Percentiles rank a stretch among this genome's conserved stretches.
Conservation (phyloP, 2,329 filamentous ascomycete species). For the Aspergillus nomiae region DNA sequence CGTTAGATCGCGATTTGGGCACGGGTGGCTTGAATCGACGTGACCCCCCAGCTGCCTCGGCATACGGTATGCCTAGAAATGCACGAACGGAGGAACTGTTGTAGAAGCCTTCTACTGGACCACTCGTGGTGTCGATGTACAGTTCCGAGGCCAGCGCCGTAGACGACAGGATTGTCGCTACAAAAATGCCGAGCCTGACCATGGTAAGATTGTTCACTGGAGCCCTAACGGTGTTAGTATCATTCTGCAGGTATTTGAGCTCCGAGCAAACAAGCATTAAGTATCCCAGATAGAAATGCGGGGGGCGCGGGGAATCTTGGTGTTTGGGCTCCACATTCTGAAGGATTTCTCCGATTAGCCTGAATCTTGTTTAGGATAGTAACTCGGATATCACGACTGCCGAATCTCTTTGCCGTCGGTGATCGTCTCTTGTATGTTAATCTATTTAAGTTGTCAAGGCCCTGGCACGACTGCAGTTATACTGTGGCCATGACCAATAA, state of each 20-base stretch:
- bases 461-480: too few species aligned
- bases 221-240: not conserved
- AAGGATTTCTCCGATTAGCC: not conserved
- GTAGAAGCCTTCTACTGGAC: slow-evolving; percentile 18
- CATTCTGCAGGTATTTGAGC: not conserved
- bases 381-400: not conserved
- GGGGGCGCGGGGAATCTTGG: not conserved
- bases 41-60: slow-evolving; percentile 45
- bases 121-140: slow-evolving; percentile 17
- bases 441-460: not conserved
- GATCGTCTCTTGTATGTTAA: not conserved
- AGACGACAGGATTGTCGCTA: not conserved
- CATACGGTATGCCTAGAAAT: slow-evolving; percentile 52
- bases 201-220: not conserved
- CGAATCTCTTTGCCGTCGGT: not conserved
- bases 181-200: not conserved
- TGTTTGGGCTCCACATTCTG: not conserved
- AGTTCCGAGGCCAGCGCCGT: not conserved
- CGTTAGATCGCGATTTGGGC: slow-evolving; percentile 27
- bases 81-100: slow-evolving; percentile 20
- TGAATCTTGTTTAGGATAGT: not conserved
- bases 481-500: too few species aligned
- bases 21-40: slow-evolving; percentile 43
- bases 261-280: not conserved
- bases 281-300: not conserved